Evolutionary conservation across 805 yeast genomes (phyloP), one percentile per base, ranked within the genome.

Genomic region (Clavispora carvajalis): DNA sequence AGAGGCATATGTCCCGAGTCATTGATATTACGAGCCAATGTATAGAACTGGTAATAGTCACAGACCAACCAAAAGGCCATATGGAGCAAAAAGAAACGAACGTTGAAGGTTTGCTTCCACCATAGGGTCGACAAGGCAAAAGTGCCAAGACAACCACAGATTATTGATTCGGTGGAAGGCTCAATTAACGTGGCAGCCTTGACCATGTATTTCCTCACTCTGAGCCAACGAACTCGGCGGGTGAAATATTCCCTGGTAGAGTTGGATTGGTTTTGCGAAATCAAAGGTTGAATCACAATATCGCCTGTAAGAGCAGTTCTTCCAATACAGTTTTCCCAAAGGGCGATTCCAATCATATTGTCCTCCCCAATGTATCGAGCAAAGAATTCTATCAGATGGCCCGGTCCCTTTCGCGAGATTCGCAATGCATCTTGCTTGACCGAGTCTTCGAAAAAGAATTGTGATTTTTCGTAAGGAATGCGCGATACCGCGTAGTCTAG

Each of bases 191-290:
- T 88, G 1, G 96, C 96, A 11, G 79, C 79, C 22, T 82, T 63
- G 3, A 88, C 96, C 95, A 88, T 87, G 57, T 85, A 86, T 54
- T 83, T 85, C 24, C 96, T 67, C 10, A 87, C 95, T 33, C 96
- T 69, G 17, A 88, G 63, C 96, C 96, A 88, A 41, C 96, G 68
- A 19, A 82, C 79, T 40, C 96, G 65, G 40, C 96, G 69, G 34
- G 70, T 59, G 38, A 80, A 67, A 57, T 84, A 88, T 47, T 83
- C 86, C 33, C 53, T 48, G 10, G 79, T 52, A 3, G 67, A 56
- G 39, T 62, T 67, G 9, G 43, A 45, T 29, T 24, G 43, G 22
- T 62, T 66, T 22, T 71, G 71, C 7, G 64, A 64, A 40, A 63
- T 55, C 22, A 69, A 50, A 0, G 96, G 96, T 56, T 88, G 96